Evolutionary conservation across 116 monocot species (phyloP), one percentile per base, ranked within the genome.

Genomic region (Iris pallida): DNA sequence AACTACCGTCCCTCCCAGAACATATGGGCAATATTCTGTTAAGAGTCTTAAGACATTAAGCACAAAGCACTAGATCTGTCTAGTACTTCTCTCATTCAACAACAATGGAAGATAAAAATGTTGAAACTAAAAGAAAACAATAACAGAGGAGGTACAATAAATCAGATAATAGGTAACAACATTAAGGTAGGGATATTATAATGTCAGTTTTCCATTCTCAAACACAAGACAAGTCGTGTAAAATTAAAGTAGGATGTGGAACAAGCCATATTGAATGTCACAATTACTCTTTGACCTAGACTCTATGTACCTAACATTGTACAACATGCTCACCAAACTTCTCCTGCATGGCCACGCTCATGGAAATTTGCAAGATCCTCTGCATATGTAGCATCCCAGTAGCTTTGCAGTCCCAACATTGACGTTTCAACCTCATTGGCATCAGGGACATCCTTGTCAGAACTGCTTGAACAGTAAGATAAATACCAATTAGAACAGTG

Each of bases 341-440:
- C 90, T 59, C 90, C 87, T 17, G 82, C 76, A 78, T 84, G 80
- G 7, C 93, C 93, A 82, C 82, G 86, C 45, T 89, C 78, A 41
- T 82, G 75, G 77, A 87, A 87, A 77, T 94, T 94, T 51, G 78
- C 75, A 69, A 94, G 90, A 79, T 87, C 87, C 66, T 90, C 93
- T 0, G 86, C 76, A 83, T 94, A 90, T 71, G 87, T 74, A 58
- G 84, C 71, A 74, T 90, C 82, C 93, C 93, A 94, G 61, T 90
- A 90, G 63, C 77, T 94, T 57, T 90, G 90, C 17, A 87, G 47
- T n/a, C 93, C 93, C 59, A 94, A 67, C 75, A 81, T 65, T 53
- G 89, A 90, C 48, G 84, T 67, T 64, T 83, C 93, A 45, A 85
- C 85, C 51, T 94, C 90, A 68, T 66, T 78, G 47, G 76, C 87